Percentiles rank a stretch among this genome's conserved stretches.
Conservation (phyloP, 768 basidiomycete genomes). For the Tylopilus balloui region DNA sequence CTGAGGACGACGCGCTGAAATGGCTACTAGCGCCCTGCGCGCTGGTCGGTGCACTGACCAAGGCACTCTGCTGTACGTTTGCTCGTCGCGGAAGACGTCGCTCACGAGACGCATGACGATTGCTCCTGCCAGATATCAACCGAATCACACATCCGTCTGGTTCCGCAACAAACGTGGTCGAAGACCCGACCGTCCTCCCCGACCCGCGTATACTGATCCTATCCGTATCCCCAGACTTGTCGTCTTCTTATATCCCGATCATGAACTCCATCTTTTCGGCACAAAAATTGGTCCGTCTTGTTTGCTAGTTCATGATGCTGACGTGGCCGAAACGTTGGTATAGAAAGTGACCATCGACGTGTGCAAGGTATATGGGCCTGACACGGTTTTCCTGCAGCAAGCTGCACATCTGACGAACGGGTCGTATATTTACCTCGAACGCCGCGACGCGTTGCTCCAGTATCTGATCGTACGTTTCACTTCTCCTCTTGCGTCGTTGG, state of each 20-base stretch:
- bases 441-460: constrained; percentile 84
- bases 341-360: constrained; percentile 98
- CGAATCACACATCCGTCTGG: constrained; percentile 41
- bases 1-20: constrained; percentile 6
- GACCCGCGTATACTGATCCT: constrained; percentile 70
- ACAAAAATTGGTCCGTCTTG: constrained; percentile 77
- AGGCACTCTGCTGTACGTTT: constrained; percentile 81
- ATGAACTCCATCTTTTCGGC: constrained; percentile 99
- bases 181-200: constrained; percentile 32
- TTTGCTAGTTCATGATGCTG: not conserved
- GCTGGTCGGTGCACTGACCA: constrained; percentile 85
- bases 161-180: constrained; percentile 25
- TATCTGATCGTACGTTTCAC: constrained; percentile 64
- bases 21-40: constrained; percentile 51
- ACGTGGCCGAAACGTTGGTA: constrained; percentile 24
- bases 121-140: constrained; percentile 63
- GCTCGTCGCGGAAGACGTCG: not conserved
- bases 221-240: constrained; percentile 87
- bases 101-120: constrained; percentile 16
- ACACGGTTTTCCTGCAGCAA: constrained; percentile 95
- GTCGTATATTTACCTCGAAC: constrained; percentile 81
- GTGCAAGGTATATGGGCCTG: constrained; percentile 83
- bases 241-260: constrained; percentile 91
- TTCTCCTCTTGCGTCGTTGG: not conserved
- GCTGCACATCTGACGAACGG: constrained; percentile 94